Conservation (phyloP, 2,329 filamentous ascomycete genomes). For the Sporothrix brasiliensis region DNA sequence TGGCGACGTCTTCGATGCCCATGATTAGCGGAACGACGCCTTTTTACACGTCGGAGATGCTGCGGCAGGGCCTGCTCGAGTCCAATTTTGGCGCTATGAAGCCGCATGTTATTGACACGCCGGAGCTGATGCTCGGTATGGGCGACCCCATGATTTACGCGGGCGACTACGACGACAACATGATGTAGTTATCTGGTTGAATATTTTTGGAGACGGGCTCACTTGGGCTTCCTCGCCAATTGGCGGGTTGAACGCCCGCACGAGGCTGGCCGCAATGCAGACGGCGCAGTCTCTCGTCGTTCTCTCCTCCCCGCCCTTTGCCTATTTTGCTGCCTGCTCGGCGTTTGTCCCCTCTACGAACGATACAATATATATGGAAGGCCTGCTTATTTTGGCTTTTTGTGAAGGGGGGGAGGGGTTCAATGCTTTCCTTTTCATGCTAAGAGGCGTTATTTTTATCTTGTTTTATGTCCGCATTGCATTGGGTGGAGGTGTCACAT, state of each 20-base stretch:
- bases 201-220: not conserved
- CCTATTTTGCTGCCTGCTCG: not conserved
- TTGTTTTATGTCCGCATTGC: not conserved
- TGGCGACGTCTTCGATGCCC: slow-evolving; percentile 27
- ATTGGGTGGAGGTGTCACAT: slow-evolving; percentile 22
- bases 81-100: slow-evolving; percentile 59
- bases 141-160: slow-evolving; percentile 63
- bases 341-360: slow-evolving; percentile 3
- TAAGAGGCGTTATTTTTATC: not conserved
- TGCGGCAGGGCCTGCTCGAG: slow-evolving; percentile 56
- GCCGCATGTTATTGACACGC: slow-evolving; percentile 57
- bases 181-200: slow-evolving; percentile 37
- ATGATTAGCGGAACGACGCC: slow-evolving; percentile 26
- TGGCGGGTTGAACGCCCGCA: not conserved
- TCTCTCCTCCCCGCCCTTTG: not conserved
- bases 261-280: not conserved
- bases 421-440: not conserved
- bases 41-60: slow-evolving; percentile 51
- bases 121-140: slow-evolving; percentile 61
- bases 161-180: slow-evolving; percentile 53
- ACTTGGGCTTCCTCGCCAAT: not conserved
- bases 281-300: not conserved
- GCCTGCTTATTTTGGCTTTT: not conserved
- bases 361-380: slow-evolving; percentile 12
- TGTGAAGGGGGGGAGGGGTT: not conserved